Percentiles rank a stretch among this genome's conserved stretches.
Evolutionary conservation across 768 basidiomycete genomes (phyloP).

Genomic region (Clitopilus passeckerianus): DNA sequence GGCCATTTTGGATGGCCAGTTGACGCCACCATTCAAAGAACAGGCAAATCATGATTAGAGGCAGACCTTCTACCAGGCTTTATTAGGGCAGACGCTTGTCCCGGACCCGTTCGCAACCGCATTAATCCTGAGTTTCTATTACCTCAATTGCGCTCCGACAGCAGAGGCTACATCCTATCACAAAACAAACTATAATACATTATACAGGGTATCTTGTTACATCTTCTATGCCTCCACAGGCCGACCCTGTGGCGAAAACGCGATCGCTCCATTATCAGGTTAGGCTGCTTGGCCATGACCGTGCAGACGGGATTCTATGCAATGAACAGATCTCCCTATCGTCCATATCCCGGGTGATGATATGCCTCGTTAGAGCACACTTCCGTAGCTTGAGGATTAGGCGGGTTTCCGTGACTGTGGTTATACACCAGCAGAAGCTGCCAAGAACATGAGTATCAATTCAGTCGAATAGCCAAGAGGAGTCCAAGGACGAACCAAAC

Average conservation of each 20-base stretch:
- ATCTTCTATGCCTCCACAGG: neutral
- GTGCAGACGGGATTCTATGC: neutral
- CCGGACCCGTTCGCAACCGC: no score
- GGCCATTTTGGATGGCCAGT: no score
- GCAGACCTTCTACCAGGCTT: no score
- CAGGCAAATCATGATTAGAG: no score
- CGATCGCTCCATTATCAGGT: neutral
- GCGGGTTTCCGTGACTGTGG: conserved; percentile 24
- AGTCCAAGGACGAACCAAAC: neutral
- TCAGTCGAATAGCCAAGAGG: neutral
- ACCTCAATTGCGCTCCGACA: no score
- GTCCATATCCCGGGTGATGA: neutral
- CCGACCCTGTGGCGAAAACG: neutral
- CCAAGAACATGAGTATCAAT: neutral
- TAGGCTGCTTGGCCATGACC: neutral
- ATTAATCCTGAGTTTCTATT: no score
- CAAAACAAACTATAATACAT: no score
- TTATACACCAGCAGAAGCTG: conserved; percentile 30
- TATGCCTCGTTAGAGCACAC: neutral
- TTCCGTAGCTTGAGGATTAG: conserved; percentile 27
- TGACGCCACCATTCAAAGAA: no score
- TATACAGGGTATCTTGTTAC: no score
- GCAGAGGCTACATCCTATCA: no score
- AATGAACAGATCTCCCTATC: neutral
- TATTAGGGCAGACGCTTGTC: no score